phyloP scores from a whole-genome alignment of 805 yeast species.

The Nakazawaea holstii region DNA sequence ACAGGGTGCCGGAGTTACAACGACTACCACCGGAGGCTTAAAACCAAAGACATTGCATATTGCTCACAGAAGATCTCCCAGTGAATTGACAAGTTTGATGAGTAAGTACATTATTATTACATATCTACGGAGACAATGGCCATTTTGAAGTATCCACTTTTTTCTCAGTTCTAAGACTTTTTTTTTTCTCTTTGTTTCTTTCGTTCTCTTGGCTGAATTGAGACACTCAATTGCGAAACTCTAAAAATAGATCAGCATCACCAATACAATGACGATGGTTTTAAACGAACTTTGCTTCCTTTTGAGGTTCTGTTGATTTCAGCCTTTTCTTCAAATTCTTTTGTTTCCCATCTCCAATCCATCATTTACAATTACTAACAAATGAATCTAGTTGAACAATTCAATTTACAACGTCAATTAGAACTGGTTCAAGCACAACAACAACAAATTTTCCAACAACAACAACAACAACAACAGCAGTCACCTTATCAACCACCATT shows the following conservation, averaged over 20 bases:
- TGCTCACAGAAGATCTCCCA: constrained; percentile 97
- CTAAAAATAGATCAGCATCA: too few relatives aligned
- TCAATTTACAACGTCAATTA: constrained; percentile 84
- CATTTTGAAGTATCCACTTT: too few relatives aligned
- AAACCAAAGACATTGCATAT: constrained; percentile 69
- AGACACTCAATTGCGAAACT: too few relatives aligned
- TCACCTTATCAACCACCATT: constrained; percentile 6
- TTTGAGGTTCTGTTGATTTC: too few relatives aligned
- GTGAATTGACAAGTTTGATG: constrained; percentile 90
- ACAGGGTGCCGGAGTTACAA: constrained; percentile 15
- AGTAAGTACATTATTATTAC: constrained; percentile 32
- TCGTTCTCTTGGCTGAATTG: too few relatives aligned
- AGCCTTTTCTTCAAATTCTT: too few relatives aligned
- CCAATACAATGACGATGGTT: too few relatives aligned
- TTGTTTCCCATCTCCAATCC: too few relatives aligned
- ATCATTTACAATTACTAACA: constrained; percentile 5
- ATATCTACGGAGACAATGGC: neutral
- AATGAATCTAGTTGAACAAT: constrained; percentile 59
- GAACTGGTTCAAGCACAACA: constrained; percentile 91
- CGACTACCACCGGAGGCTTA: constrained; percentile 26
- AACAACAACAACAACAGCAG: constrained; percentile 37
- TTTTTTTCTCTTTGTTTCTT: too few relatives aligned
- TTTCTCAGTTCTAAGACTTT: too few relatives aligned
- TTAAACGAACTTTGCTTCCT: too few relatives aligned
- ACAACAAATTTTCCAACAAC: constrained; percentile 78